Conservation (phyloP, 2,329 filamentous ascomycete species). For the Aspergillus brunneoviolaceus region DNA sequence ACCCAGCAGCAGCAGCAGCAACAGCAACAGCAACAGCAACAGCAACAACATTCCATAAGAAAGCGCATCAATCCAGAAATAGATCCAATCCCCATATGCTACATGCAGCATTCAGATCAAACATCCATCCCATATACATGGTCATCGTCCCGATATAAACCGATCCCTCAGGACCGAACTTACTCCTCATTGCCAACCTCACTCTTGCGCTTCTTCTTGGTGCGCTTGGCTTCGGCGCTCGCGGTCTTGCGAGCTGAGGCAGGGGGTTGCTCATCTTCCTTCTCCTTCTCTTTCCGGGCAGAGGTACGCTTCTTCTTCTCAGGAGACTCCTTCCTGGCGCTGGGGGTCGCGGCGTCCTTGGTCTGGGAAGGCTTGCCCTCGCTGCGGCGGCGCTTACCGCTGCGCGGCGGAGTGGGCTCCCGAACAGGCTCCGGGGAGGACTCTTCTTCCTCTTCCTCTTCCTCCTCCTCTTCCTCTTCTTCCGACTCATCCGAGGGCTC, state of each 20-base stretch:
- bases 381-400: slow-evolving; percentile 46
- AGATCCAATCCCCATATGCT: not conserved
- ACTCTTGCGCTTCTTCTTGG: slow-evolving; percentile 51
- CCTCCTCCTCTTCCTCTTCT: slow-evolving; percentile 27
- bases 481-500: slow-evolving; percentile 37
- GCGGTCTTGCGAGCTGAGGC: slow-evolving; percentile 32
- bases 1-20: not conserved
- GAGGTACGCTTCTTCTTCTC: slow-evolving; percentile 36
- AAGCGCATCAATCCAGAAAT: not conserved
- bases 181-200: slow-evolving; percentile 32
- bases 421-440: slow-evolving; percentile 39
- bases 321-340: slow-evolving; percentile 23
- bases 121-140: slow-evolving; percentile 5
- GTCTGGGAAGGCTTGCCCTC: slow-evolving; percentile 33
- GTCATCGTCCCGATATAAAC: not conserved
- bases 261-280: slow-evolving; percentile 19
- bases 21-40: not conserved
- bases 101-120: slow-evolving; percentile 5
- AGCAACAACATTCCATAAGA: not conserved
- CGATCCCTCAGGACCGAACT: not conserved
- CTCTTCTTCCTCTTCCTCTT: slow-evolving; percentile 34
- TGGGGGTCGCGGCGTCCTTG: slow-evolving; percentile 31
- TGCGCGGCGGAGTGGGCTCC: slow-evolving; percentile 45
- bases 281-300: slow-evolving; percentile 31
- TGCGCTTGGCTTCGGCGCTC: slow-evolving; percentile 35